A percentile compares a stretch with the other conserved stretches of the same genome.
phyloP scores from a whole-genome alignment of 805 yeast species.

The Sugiyamaella marilandica region DNA sequence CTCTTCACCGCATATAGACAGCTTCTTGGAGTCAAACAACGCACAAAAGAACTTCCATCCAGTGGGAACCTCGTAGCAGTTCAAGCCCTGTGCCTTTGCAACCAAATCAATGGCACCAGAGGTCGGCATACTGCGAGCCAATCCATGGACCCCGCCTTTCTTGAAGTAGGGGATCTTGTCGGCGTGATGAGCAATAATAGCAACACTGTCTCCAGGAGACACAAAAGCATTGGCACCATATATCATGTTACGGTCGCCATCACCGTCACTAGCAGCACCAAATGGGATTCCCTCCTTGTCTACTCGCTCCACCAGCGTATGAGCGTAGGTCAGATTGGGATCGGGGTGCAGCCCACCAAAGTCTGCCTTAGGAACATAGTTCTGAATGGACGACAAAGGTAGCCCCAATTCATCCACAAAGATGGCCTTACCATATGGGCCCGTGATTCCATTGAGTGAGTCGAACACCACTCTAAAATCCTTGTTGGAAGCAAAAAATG shows the following conservation, averaged over 20 bases:
- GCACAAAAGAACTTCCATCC: constrained; percentile 99
- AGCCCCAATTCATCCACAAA: constrained; percentile 83
- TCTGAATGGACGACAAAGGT: constrained; percentile 66
- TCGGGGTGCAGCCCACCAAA: constrained; percentile 98
- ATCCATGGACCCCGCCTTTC: constrained; percentile 79
- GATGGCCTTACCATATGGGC: constrained; percentile 86
- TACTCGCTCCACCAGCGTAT: constrained; percentile 78
- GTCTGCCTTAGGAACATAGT: constrained; percentile 74
- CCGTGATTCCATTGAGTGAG: constrained; percentile 92
- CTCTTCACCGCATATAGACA: constrained; percentile 97
- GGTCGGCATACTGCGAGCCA: constrained; percentile 98
- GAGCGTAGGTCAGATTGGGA: constrained; percentile 93
- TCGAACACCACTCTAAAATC: constrained; percentile 78
- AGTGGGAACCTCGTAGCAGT: constrained; percentile 92
- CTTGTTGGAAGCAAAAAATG: constrained; percentile 53
- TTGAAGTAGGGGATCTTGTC: constrained; percentile 87
- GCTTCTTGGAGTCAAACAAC: constrained; percentile 83
- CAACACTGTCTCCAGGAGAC: constrained; percentile 97
- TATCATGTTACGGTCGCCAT: constrained; percentile 98
- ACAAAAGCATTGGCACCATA: constrained; percentile 93
- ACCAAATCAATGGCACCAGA: constrained; percentile 91
- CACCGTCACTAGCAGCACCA: constrained; percentile 99
- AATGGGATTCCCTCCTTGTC: constrained; percentile 77
- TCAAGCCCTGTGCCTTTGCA: constrained; percentile 68
- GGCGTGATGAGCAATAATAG: constrained; percentile 93